Evolutionary conservation across 2,329 filamentous ascomycete species (phyloP), one percentile per base, ranked within the genome.

Genomic region (Xylaria sp.): DNA sequence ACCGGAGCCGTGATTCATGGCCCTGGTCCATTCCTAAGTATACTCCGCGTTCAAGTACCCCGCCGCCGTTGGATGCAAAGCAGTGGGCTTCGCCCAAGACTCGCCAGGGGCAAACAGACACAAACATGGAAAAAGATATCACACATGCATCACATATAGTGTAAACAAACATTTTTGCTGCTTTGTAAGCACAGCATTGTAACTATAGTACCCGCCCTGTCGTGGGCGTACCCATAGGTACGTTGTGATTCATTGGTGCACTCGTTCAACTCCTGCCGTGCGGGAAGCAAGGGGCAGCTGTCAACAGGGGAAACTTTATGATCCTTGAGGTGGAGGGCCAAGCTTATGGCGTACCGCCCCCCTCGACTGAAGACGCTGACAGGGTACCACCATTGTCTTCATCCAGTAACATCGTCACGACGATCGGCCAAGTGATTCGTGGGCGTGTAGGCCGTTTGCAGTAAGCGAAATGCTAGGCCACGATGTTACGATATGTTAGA

Each of bases 231-330:
- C 43, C 35, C 12, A 14, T 31, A 23, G 37, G 43, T 15, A 37
- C 43, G 15, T 55, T n/a, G 45, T 38, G 49, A 59, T 57, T 42
- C 56, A 21, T 40, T 43, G 52, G 52, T 57, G 49, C 52, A 61
- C 50, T 45, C 47, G 45, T 57, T 47, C 57, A 33, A 49, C 52
- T 64, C 61, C 53, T 61, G 51, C 61, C 61, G 51, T 40, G 56
- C 60, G 52, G 52, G 56, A 60, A 23, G 61, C 56, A 60, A 60
- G 56, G 56, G 51, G 15, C 9, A 52, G 23, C 31, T 43, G 17
- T 40, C 11, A 15, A 49, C 9, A 54, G 33, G 46, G 23, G 35
- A 31, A 31, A 11, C 14, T 21, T 31, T 17, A 4, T 17, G 14
- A 4, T 40, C 3, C 15, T 37, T 15, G 11, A 53, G 19, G 33